phyloP scores from a whole-genome alignment of 805 yeast genomes.

The Nakazawaea molendinolei region DNA sequence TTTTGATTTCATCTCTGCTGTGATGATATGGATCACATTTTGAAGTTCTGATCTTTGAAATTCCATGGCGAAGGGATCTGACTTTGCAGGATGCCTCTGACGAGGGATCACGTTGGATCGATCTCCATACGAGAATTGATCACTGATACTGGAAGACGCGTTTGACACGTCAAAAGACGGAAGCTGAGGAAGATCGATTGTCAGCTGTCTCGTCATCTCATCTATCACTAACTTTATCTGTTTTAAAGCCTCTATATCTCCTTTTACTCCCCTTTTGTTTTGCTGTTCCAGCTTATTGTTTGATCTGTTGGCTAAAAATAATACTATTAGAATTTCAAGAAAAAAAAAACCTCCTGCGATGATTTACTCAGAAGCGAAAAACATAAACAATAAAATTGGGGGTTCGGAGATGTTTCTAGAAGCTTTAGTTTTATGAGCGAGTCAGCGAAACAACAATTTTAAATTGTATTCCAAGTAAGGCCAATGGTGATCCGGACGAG shows the following conservation, averaged over 20 bases:
- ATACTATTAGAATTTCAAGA: too few species aligned
- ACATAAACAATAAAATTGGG: slow-evolving; percentile 1
- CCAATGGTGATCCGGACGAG: too few species aligned
- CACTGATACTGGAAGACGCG: slow-evolving; percentile 7
- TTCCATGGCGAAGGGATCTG: slow-evolving; percentile 24
- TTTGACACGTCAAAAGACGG: slow-evolving; percentile 11
- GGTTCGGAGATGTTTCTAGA: too few species aligned
- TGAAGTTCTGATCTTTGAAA: slow-evolving; percentile 62
- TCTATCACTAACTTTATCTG: background rate
- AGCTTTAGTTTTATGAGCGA: too few species aligned
- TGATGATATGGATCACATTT: slow-evolving; percentile 60
- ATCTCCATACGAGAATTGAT: slow-evolving; percentile 9
- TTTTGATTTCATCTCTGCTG: slow-evolving; percentile 62
- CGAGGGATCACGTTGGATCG: slow-evolving; percentile 2
- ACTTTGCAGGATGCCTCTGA: background rate
- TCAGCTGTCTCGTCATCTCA: background rate
- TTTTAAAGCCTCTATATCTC: too few species aligned
- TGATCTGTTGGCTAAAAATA: too few species aligned
- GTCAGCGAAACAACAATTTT: too few species aligned
- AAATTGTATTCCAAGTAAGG: too few species aligned
- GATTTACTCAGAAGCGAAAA: background rate
- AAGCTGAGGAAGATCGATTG: slow-evolving; percentile 9
- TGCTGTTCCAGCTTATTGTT: too few species aligned
- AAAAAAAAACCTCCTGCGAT: too few species aligned
- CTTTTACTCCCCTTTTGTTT: too few species aligned